phyloP scores from a whole-genome alignment of 257 asterid species.

The Solanum sejunctum region DNA sequence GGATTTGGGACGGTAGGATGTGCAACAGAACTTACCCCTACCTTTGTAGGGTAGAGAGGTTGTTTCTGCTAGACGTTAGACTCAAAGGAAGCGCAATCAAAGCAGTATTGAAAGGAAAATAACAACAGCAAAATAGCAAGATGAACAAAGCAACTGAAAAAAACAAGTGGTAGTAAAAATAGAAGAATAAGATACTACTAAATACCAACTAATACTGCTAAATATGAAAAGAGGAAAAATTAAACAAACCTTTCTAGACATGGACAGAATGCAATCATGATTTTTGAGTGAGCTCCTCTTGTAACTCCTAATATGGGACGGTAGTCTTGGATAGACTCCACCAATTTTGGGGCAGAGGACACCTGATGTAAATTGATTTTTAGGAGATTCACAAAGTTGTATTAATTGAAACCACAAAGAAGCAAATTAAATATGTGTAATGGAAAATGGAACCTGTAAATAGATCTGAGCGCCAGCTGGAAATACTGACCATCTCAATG shows the following conservation, averaged over 20 bases:
- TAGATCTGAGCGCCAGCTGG: neutral
- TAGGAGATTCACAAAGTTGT: neutral
- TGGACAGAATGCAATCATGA: neutral
- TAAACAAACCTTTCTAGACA: constrained; percentile 20
- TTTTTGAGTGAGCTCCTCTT: constrained; percentile 8
- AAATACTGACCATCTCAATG: neutral
- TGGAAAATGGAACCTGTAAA: neutral
- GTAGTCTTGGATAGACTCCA: constrained; percentile 11
- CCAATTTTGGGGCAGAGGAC: constrained; percentile 9
- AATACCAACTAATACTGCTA: neutral
- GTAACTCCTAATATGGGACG: constrained; percentile 1
- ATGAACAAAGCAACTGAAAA: neutral
- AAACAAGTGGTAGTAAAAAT: neutral
- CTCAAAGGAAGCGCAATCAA: neutral
- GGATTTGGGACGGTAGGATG: neutral
- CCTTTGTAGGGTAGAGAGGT: neutral
- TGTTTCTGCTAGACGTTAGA: neutral
- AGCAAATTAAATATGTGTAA: neutral
- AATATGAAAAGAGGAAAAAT: neutral
- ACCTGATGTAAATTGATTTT: constrained; percentile 11
- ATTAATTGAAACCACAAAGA: neutral
- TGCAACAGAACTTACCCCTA: neutral
- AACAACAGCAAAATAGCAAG: neutral
- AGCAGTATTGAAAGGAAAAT: neutral
- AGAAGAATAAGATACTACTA: neutral